Evolutionary conservation across 768 basidiomycete species (phyloP), one percentile per base, ranked within the genome.

Genomic region (Calocera cornea): DNA sequence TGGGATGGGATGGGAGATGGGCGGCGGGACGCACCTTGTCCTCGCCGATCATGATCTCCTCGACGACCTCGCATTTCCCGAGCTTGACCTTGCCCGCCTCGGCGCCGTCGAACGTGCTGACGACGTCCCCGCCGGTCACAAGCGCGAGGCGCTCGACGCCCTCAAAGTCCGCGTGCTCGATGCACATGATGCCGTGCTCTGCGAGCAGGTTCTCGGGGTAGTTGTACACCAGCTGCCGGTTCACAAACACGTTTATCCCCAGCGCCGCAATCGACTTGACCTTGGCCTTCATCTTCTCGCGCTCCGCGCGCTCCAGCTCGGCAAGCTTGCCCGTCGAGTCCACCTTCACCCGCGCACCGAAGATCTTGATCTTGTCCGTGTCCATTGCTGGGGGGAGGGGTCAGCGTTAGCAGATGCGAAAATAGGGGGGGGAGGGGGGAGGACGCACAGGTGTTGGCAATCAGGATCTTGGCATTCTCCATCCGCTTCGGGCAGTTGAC

Each of bases 301-400:
- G 83, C 78, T 98, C 97, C 5, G 97, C 97, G 12, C 95, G 88
- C 77, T 99, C 97, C 19, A 99, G 86, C 77, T 99, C 97, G 8
- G 97, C 97, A 7, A 99, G 85, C 79, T 99, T 97, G 65, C 95
- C 90, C 1, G 97, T 95, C 54, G 90, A 83, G 73, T 97, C 95
- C 5, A 98, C 97, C 78, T 94, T 92, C 70, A 98, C 87, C 40
- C 93, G 84, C 0, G 97, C 95, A 47, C 97, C 97, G 69, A 99
- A 99, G 69, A 99, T 89, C 79, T 99, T 99, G 82, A 98, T 97
- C 78, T 99, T 99, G 79, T 99, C 97, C 31, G 97, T 99, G 79
- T 99, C 97, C 97, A 98, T 98, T 1, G 97, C 94, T 95, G 71
- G 36, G 22, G 36, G 68, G n/a, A n/a, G n/a, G n/a, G n/a, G n/a